Evolutionary conservation across 305 asterid genomes (phyloP).

Genomic region (Solanum hybrid): DNA sequence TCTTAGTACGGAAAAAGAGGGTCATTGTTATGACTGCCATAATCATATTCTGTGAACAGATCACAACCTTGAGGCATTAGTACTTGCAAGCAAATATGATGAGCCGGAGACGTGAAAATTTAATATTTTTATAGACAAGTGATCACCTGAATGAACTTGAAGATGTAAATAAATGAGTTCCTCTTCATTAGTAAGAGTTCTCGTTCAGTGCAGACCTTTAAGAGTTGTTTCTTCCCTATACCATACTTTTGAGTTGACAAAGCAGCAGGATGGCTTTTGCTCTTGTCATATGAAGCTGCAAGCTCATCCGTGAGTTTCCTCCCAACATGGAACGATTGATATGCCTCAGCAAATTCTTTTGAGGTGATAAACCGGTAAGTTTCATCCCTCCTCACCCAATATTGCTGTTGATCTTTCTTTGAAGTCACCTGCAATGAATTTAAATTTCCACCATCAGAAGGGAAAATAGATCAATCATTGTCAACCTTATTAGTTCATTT

Average conservation of each 20-base stretch:
- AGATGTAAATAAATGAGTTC: constrained; percentile 21
- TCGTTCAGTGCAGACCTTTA: constrained; percentile 10
- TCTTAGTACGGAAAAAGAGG: constrained; percentile 3
- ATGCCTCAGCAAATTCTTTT: constrained; percentile 12
- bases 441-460: neutral
- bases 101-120: neutral
- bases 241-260: constrained; percentile 11
- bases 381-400: constrained; percentile 6
- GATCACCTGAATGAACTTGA: constrained; percentile 16
- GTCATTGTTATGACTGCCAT: neutral
- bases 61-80: neutral
- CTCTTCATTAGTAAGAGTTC: constrained; percentile 24
- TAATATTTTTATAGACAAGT: neutral
- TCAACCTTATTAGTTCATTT: constrained; percentile 1
- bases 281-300: constrained; percentile 7
- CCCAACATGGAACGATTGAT: constrained; percentile 8
- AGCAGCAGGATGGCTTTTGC: constrained; percentile 17
- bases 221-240: constrained; percentile 2
- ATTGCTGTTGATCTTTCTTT: constrained; percentile 11
- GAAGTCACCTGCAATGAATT: constrained; percentile 2
- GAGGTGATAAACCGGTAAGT: constrained; percentile 4
- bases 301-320: constrained; percentile 1
- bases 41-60: neutral
- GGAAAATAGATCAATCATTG: neutral
- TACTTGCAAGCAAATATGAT: neutral